Percentiles rank a stretch among this genome's conserved stretches.
Conservation (phyloP, 371 early-diverging fungal species). For the Batrachochytrium dendrobatidis region DNA sequence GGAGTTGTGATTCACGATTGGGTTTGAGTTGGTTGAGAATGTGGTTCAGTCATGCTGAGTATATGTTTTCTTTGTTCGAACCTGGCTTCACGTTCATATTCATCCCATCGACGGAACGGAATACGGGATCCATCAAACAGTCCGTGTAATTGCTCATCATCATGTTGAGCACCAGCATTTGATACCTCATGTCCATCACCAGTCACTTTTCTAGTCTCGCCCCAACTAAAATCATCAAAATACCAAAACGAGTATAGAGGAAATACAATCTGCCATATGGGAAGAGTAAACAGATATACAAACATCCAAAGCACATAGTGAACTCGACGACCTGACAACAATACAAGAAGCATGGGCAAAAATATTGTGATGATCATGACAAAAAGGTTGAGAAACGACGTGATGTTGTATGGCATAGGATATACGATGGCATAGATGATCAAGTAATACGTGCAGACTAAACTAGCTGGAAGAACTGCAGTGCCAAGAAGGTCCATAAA, state of each 20-base stretch:
- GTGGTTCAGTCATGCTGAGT: too few relatives aligned
- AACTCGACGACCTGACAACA: conserved; percentile 74
- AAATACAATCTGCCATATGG: conserved; percentile 89
- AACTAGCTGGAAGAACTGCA: conserved; percentile 84
- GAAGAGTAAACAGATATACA: conserved; percentile 82
- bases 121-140: conserved; percentile 12
- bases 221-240: conserved; percentile 98
- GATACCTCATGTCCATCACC: too few relatives aligned
- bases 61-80: conserved; percentile 7
- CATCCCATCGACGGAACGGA: conserved; percentile 8
- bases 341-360: too few relatives aligned
- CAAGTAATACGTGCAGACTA: conserved; percentile 29
- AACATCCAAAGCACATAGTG: conserved; percentile 90
- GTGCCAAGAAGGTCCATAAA: conserved; percentile 87
- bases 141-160: too few relatives aligned
- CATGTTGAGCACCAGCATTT: too few relatives aligned
- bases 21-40: too few relatives aligned
- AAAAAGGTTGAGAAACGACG: too few relatives aligned
- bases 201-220: conserved; percentile 80
- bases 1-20: too few relatives aligned
- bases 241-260: conserved; percentile 97
- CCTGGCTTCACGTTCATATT: conserved; percentile 12
- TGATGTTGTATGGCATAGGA: too few relatives aligned
- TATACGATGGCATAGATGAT: too few relatives aligned
- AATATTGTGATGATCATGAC: too few relatives aligned